Conservation (phyloP, 2,329 filamentous ascomycete genomes). For the Stachybotrys elegans region DNA sequence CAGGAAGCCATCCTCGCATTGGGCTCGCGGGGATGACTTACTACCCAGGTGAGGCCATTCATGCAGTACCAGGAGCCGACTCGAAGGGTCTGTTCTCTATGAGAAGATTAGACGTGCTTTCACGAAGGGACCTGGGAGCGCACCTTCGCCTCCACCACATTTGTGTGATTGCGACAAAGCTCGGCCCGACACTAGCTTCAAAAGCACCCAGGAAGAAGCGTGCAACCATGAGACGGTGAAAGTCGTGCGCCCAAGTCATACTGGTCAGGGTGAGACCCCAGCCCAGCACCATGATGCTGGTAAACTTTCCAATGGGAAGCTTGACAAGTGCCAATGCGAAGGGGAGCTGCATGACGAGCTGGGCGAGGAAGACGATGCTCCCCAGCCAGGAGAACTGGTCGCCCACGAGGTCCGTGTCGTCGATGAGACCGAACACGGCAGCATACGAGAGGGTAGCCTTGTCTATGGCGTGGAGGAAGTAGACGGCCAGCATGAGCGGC, state of each 20-base stretch:
- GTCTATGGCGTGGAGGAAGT: slow-evolving; percentile 59
- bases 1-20: too few species aligned
- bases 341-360: slow-evolving; percentile 52
- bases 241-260: slow-evolving; percentile 48
- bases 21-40: slow-evolving; percentile 17
- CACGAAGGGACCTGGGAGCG: background rate
- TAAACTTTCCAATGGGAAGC: slow-evolving; percentile 56
- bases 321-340: slow-evolving; percentile 54
- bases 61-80: slow-evolving; percentile 57
- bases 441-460: slow-evolving; percentile 58
- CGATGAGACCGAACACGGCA: slow-evolving; percentile 57
- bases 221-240: slow-evolving; percentile 42
- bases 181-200: slow-evolving; percentile 42
- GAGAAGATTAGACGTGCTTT: background rate
- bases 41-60: slow-evolving; percentile 54
- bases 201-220: slow-evolving; percentile 54
- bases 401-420: slow-evolving; percentile 51
- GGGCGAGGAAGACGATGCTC: slow-evolving; percentile 56
- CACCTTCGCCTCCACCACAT: slow-evolving; percentile 56
- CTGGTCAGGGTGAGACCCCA: slow-evolving; percentile 49
- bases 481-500: slow-evolving; percentile 49
- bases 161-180: slow-evolving; percentile 52
- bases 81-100: slow-evolving; percentile 49
- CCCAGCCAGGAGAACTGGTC: slow-evolving; percentile 58
- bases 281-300: slow-evolving; percentile 48